Evolutionary conservation across 1,284 basidiomycete genomes (phyloP).

Genomic region (Vanrija humicola): DNA sequence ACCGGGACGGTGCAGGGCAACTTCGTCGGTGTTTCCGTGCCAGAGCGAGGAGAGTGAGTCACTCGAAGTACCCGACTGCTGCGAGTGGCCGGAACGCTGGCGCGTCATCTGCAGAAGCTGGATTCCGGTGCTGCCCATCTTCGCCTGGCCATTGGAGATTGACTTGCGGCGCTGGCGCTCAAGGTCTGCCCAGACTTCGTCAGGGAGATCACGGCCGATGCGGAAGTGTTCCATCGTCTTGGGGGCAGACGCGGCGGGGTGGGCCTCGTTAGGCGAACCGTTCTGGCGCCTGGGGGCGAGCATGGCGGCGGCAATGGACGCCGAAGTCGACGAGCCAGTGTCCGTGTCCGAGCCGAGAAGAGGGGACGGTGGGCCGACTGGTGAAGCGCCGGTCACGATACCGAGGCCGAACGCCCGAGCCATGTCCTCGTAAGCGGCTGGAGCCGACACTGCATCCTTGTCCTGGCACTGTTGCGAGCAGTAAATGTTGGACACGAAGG

Average conservation of each 20-base stretch:
- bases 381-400: constrained; percentile 4
- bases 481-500: constrained; percentile 38
- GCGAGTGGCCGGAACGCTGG: constrained; percentile 8
- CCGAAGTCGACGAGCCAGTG: constrained; percentile 30
- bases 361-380: constrained; percentile 38
- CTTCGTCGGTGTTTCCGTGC: constrained; percentile 19
- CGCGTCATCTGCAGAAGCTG: constrained; percentile 15
- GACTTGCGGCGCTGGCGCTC: constrained; percentile 33
- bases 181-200: constrained; percentile 38
- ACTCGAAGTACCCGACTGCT: constrained; percentile 16
- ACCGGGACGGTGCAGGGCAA: constrained; percentile 13
- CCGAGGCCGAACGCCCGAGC: constrained; percentile 27
- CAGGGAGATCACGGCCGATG: constrained; percentile 32
- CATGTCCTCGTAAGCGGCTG: constrained; percentile 28
- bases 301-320: constrained; percentile 6
- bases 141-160: constrained; percentile 12
- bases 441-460: constrained; percentile 26
- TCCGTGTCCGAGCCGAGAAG: constrained; percentile 41
- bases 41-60: constrained; percentile 32
- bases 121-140: neutral
- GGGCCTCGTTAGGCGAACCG: neutral
- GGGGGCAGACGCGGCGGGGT: constrained; percentile 30
- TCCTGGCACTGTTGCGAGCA: constrained; percentile 35
- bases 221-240: constrained; percentile 39
- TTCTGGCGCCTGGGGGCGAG: neutral